Conservation (phyloP, 2,329 filamentous ascomycete genomes). For the Trichoderma lentiforme region DNA sequence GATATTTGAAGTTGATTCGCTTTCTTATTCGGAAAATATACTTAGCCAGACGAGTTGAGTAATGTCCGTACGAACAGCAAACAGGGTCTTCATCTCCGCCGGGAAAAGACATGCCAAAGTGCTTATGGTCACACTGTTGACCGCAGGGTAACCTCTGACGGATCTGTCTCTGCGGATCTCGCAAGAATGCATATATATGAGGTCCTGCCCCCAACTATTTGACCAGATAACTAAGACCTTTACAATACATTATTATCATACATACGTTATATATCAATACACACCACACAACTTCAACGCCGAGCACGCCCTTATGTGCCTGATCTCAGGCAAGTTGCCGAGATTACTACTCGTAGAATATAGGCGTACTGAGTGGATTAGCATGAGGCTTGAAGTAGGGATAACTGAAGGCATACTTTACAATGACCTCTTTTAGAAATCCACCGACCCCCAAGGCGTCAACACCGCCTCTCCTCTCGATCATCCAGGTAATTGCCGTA, state of each 20-base stretch:
- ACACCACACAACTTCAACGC: background rate
- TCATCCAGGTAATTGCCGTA: background rate
- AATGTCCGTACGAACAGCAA: background rate
- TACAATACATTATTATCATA: too few relatives aligned
- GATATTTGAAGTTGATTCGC: background rate
- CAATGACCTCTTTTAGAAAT: background rate
- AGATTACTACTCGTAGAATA: background rate
- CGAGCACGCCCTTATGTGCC: too few relatives aligned
- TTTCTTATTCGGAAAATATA: background rate
- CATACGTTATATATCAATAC: too few relatives aligned
- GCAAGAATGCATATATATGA: too few relatives aligned
- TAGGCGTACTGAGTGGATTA: background rate
- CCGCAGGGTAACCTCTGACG: too few relatives aligned
- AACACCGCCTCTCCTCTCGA: background rate
- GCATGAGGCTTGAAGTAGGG: rapidly evolving
- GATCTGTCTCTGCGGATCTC: too few relatives aligned
- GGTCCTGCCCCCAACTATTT: too few relatives aligned
- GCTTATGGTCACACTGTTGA: background rate
- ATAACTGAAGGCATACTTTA: background rate
- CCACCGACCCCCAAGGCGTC: background rate
- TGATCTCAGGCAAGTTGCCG: background rate
- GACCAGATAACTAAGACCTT: too few relatives aligned
- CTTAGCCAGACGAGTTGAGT: background rate
- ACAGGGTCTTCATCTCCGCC: background rate
- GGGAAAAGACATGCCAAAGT: background rate